Evolutionary conservation across 2,329 filamentous ascomycete species (phyloP).

Genomic region (Phoma sp.): DNA sequence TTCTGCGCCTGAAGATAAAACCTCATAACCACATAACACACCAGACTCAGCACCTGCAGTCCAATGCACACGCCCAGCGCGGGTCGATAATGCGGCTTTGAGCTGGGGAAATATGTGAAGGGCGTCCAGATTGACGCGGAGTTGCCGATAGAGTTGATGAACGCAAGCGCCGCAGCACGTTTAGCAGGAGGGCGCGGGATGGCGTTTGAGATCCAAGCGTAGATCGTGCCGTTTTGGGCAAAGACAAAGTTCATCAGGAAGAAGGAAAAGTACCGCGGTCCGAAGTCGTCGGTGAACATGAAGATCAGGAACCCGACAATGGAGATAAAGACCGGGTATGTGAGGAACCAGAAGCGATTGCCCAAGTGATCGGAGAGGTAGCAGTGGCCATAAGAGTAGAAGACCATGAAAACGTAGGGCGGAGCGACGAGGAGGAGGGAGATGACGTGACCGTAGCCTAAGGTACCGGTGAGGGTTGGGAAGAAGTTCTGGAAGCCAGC

Average conservation of each 20-base stretch:
- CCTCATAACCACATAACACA: conserved; percentile 24
- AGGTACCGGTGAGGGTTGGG: conserved; percentile 60
- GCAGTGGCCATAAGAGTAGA: conserved; percentile 51
- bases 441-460: conserved; percentile 60
- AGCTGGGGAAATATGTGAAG: conserved; percentile 44
- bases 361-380: conserved; percentile 50
- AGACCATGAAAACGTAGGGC: conserved; percentile 66
- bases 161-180: conserved; percentile 61
- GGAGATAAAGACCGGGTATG: conserved; percentile 57
- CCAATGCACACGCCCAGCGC: conserved; percentile 32
- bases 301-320: conserved; percentile 61
- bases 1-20: conserved; percentile 52
- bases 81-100: conserved; percentile 27
- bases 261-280: conserved; percentile 61
- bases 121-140: conserved; percentile 58
- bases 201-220: conserved; percentile 60
- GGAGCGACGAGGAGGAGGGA: conserved; percentile 64
- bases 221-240: conserved; percentile 62
- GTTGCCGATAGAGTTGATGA: conserved; percentile 63
- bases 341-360: conserved; percentile 51
- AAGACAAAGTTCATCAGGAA: conserved; percentile 65
- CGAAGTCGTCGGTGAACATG: conserved; percentile 60
- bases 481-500: conserved; percentile 65
- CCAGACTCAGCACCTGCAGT: conserved; percentile 24
- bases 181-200: conserved; percentile 62